Percentiles rank a stretch among this genome's conserved stretches.
Conservation (phyloP, 2,329 filamentous ascomycete genomes). For the Dactylellina cionopaga region DNA sequence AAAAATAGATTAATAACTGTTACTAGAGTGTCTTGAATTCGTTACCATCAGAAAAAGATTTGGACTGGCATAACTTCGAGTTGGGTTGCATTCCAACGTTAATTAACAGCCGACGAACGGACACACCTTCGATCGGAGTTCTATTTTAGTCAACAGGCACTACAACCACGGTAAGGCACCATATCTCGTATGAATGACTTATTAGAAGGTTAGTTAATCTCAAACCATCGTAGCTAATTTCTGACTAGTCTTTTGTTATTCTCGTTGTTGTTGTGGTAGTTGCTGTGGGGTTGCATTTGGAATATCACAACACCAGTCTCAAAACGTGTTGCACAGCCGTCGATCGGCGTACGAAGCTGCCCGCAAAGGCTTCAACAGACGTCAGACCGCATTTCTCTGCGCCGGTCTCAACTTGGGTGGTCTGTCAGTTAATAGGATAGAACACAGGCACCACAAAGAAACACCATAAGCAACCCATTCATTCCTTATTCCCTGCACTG, state of each 20-base stretch:
- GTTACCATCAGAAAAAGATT: too few relatives aligned
- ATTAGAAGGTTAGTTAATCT: too few relatives aligned
- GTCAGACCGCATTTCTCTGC: conserved; percentile 21
- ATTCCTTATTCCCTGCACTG: conserved; percentile 7
- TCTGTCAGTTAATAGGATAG: neutral
- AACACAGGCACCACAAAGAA: neutral
- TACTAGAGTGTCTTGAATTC: too few relatives aligned
- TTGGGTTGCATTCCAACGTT: too few relatives aligned
- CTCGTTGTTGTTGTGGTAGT: too few relatives aligned
- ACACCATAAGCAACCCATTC: conserved; percentile 1
- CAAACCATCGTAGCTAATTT: too few relatives aligned
- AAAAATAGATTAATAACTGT: too few relatives aligned
- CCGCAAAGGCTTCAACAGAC: neutral
- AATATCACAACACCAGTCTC: conserved; percentile 33
- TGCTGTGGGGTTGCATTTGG: conserved; percentile 35
- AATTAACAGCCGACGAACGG: neutral
- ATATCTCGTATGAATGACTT: too few relatives aligned
- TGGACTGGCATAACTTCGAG: too few relatives aligned
- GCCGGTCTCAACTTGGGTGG: neutral
- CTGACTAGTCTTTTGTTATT: too few relatives aligned
- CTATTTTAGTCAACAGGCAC: conserved; percentile 4
- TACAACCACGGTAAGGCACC: neutral
- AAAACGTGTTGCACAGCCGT: conserved; percentile 42
- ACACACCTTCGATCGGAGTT: too few relatives aligned
- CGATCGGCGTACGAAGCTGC: conserved; percentile 17